These are phyloP conservation scores for Hibiscus syriacus DNA, from an alignment of 345 rosid species.

Conservation along the genomic window DNA sequence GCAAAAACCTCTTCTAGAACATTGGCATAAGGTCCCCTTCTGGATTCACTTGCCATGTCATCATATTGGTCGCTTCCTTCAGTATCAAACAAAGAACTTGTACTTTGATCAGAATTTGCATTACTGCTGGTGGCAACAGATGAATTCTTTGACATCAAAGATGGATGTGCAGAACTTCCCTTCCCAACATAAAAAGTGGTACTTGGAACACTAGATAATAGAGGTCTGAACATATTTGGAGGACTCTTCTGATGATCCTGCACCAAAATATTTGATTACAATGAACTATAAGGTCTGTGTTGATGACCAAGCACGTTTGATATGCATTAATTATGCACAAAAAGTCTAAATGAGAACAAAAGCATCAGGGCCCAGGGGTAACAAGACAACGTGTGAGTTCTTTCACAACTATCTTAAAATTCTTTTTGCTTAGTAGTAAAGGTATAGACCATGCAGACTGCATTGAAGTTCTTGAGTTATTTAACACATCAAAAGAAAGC, in stretches of 20 bases:
- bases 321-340: conserved; percentile 6
- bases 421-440: not conserved
- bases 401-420: not conserved
- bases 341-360: conserved; percentile 3
- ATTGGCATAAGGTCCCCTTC: conserved; percentile 27
- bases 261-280: conserved; percentile 20
- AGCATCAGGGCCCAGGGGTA: not conserved
- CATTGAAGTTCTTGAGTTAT: not conserved
- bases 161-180: conserved; percentile 45
- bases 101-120: conserved; percentile 59
- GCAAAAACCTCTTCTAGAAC: conserved; percentile 50
- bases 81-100: conserved; percentile 39
- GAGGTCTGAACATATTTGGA: conserved; percentile 97
- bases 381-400: not conserved
- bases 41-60: conserved; percentile 30
- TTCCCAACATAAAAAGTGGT: conserved; percentile 73
- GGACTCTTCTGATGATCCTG: conserved; percentile 88
- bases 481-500: not conserved
- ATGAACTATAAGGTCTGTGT: conserved; percentile 8
- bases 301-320: not conserved
- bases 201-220: conserved; percentile 93
- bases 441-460: not conserved
- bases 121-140: conserved; percentile 61
- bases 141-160: conserved; percentile 62
- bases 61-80: conserved; percentile 50